These are phyloP conservation scores for Paulownia fortunei DNA, from an alignment of 257 asterid species.

Conservation along the genomic window DNA sequence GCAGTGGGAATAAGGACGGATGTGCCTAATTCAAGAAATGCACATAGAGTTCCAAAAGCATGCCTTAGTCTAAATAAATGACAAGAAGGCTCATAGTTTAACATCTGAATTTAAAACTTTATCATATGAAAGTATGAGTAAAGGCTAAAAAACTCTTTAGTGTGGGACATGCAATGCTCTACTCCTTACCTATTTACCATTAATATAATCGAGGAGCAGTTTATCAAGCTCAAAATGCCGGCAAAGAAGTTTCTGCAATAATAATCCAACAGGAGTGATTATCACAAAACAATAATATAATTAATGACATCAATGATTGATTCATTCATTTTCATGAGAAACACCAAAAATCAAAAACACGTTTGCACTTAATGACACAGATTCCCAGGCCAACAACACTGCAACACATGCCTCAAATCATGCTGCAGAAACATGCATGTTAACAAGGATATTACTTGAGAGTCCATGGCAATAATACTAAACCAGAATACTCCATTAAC, in stretches of 20 bases:
- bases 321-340: background rate
- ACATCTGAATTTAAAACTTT: background rate
- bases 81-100: background rate
- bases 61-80: background rate
- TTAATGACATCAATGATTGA: background rate
- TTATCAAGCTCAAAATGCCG: constrained; percentile 91
- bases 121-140: background rate
- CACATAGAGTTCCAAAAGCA: background rate
- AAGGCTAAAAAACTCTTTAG: background rate
- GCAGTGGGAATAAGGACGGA: background rate
- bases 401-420: background rate
- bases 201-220: constrained; percentile 76
- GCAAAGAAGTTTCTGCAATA: constrained; percentile 78
- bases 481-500: background rate
- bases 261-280: constrained; percentile 19
- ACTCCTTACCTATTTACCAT: constrained; percentile 67
- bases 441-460: background rate
- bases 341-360: constrained; percentile 2
- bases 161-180: constrained; percentile 11
- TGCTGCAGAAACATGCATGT: background rate
- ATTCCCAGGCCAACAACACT: constrained; percentile 1
- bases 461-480: background rate
- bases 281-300: constrained; percentile 15
- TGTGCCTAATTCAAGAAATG: background rate
- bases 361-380: background rate